phyloP scores from a whole-genome alignment of 2,329 filamentous ascomycete genomes.

The Aspergillus sp. region DNA sequence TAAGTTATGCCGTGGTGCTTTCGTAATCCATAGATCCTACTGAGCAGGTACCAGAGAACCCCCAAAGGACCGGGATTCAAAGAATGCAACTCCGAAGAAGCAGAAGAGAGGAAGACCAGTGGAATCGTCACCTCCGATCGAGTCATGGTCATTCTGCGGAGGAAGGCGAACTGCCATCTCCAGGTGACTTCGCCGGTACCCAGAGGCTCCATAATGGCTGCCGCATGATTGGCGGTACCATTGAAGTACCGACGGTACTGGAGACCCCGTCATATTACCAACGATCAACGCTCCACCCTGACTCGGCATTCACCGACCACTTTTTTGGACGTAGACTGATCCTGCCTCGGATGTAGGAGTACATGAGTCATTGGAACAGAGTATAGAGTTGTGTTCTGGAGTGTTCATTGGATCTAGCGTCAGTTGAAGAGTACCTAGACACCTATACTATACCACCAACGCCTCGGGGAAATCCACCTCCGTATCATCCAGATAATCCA shows the following conservation, averaged over 20 bases:
- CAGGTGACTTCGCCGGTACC: background rate
- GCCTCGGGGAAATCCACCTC: slow-evolving; percentile 31
- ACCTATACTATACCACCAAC: background rate
- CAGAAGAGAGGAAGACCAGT: background rate
- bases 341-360: background rate
- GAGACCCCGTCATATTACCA: background rate
- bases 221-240: background rate
- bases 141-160: background rate
- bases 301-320: background rate
- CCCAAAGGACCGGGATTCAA: too few species aligned
- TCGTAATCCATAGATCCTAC: too few species aligned
- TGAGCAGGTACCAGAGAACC: too few species aligned
- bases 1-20: background rate
- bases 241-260: background rate
- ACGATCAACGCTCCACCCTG: background rate
- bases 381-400: background rate
- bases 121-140: background rate
- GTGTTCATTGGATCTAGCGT: background rate
- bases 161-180: background rate
- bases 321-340: background rate
- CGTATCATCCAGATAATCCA: slow-evolving; percentile 38
- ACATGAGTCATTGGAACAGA: too few species aligned
- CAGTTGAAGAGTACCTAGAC: background rate
- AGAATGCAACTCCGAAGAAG: background rate
- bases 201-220: background rate